phyloP scores from a whole-genome alignment of 2,329 filamentous ascomycete species.

The Fusarium anguioides region DNA sequence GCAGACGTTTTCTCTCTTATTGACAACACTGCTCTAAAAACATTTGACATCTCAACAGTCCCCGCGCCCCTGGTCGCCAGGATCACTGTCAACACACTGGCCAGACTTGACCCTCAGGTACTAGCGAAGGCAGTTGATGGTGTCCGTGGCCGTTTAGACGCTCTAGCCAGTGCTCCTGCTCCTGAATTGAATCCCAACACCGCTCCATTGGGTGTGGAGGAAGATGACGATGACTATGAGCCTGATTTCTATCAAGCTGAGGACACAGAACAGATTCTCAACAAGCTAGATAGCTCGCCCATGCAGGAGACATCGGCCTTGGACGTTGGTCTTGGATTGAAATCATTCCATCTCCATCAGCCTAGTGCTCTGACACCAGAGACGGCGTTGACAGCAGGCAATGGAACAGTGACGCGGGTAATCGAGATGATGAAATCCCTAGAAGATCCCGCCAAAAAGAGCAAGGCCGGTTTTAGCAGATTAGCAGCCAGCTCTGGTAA shows the following conservation, averaged over 20 bases:
- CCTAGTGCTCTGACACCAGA: constrained; percentile 79
- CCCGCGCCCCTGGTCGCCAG: constrained; percentile 80
- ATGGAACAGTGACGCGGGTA: constrained; percentile 78
- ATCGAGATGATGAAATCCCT: constrained; percentile 81
- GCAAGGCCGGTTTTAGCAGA: constrained; percentile 80
- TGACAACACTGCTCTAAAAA: constrained; percentile 74
- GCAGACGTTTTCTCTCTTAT: constrained; percentile 90
- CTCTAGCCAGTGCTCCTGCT: constrained; percentile 59
- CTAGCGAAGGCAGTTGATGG: constrained; percentile 79
- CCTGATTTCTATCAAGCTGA: constrained; percentile 84
- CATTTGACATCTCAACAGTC: constrained; percentile 85
- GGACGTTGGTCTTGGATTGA: constrained; percentile 68
- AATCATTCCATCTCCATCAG: constrained; percentile 81
- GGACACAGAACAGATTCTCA: constrained; percentile 79
- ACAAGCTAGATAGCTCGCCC: constrained; percentile 79
- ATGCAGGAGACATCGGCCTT: constrained; percentile 54
- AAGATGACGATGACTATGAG: constrained; percentile 90
- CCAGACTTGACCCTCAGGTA: constrained; percentile 74
- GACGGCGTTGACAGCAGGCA: constrained; percentile 78
- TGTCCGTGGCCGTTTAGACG: constrained; percentile 62
- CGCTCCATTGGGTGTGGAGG: constrained; percentile 72
- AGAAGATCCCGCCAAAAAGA: constrained; percentile 73
- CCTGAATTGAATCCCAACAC: constrained; percentile 67
- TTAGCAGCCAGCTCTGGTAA: constrained; percentile 87
- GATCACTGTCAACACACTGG: constrained; percentile 83